Base-by-base conservation (phyloP, 352 stramenopile genomes). In the Phytophthora vignae region DNA sequence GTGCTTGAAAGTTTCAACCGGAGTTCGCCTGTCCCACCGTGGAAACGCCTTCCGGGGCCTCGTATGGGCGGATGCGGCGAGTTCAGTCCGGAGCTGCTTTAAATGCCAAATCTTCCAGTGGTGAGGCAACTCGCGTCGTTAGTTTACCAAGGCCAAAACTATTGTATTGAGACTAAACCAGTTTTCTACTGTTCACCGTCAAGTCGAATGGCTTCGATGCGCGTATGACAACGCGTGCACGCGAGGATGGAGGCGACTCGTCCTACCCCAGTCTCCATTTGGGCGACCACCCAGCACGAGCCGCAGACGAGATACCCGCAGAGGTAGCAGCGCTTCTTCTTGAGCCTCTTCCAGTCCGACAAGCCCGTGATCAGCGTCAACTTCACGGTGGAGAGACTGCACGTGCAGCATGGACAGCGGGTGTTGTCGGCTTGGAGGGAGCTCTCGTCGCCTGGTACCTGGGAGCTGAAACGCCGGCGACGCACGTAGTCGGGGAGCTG, bases 251-350 rank as follows among this genome's bases (percentile, higher is more conserved):
- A 64, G 1, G 62, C 63, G 10, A 77, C 48, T 17, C 60, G 59
- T 0, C 73, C 73, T 11, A 54, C 60, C 10, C 36, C 55, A 4
- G 21, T 79, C 59, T 79, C 73, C 48, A 79, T 65, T 4, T 65
- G n/a, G 5, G 66, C 58, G 3, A 36, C 29, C 0, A 22, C 48
- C 62, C 58, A 71, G 49, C 73, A 79, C 1, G n/a, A 50, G 1
- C 59, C 64, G 38, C 73, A 79, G 5, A 77, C 58, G n/a, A 68
- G 69, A 25, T 68, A 79, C 4, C 68, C 62, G 36, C 73, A 79
- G 29, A 79, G 25, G 22, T 79, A 74, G 49, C 73, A 79, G 0
- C 68, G 73, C 14, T 27, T 29, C 19, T 53, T 53, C 46, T 53
- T 53, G 46, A 53, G 46, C 46, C 46, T 29, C 10, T 22, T 53